These are phyloP conservation scores for Ambrosia artemisiifolia DNA, from an alignment of 129 eudicot genomes.

Conservation along the genomic window DNA sequence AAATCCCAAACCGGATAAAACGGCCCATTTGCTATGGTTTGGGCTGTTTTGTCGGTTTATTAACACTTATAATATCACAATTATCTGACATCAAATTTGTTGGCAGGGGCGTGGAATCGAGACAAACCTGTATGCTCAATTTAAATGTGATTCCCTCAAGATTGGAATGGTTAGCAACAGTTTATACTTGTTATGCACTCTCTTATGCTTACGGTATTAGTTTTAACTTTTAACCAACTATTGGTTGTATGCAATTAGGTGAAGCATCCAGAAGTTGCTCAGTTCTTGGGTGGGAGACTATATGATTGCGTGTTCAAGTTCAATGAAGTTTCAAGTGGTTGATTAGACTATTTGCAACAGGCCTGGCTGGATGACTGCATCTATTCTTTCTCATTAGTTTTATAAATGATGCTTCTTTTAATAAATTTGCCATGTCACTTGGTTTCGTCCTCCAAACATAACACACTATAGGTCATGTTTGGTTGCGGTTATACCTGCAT, in stretches of 20 bases:
- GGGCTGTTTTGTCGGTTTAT: not conserved
- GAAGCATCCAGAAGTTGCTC: constrained; percentile 94
- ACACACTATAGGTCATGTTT: not conserved
- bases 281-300: constrained; percentile 90
- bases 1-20: not conserved
- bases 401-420: not conserved
- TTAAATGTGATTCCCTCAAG: constrained; percentile 90
- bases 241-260: constrained; percentile 42
- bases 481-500: not conserved
- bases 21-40: not conserved
- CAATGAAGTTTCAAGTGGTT: constrained; percentile 52
- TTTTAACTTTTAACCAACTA: not conserved
- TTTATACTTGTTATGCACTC: not conserved
- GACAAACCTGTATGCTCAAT: constrained; percentile 91
- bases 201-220: not conserved
- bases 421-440: not conserved
- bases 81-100: not conserved
- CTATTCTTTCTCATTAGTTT: constrained; percentile 16
- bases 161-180: constrained; percentile 74
- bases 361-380: constrained; percentile 14
- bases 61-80: not conserved
- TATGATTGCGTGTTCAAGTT: constrained; percentile 96
- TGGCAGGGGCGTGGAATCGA: constrained; percentile 98
- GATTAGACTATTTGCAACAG: not conserved
- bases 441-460: not conserved